These are phyloP conservation scores for Phyllostachys edulis DNA, from an alignment of 176 grass and related monocot genomes.

Conservation along the genomic window DNA sequence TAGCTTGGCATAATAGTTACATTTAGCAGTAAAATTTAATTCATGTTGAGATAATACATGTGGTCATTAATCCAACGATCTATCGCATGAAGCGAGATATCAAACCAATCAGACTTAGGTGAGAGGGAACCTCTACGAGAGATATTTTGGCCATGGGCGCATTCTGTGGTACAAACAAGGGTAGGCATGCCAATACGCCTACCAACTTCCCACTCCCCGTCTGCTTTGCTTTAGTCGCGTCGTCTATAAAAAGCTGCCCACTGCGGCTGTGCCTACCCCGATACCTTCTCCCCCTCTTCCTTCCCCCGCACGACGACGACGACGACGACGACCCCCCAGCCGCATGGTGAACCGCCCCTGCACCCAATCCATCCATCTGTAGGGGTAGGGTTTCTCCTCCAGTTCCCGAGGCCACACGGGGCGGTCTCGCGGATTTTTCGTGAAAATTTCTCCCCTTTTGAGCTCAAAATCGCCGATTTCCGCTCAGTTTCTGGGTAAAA, in stretches of 20 bases:
- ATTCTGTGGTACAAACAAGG: constrained; percentile 38
- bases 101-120: no score
- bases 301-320: constrained; percentile 33
- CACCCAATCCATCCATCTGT: background rate
- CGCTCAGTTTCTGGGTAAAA: background rate
- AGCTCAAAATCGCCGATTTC: constrained; percentile 4
- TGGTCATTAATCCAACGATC: background rate
- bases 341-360: background rate
- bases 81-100: background rate
- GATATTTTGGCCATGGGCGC: constrained; percentile 40
- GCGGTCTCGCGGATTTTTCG: background rate
- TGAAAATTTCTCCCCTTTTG: background rate
- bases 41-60: background rate
- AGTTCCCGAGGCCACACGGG: background rate
- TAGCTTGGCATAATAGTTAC: background rate
- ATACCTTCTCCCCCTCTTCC: constrained; percentile 26
- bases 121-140: background rate
- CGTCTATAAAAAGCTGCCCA: constrained; percentile 52
- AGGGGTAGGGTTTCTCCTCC: constrained; percentile 29
- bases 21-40: background rate
- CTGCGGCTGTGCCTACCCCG: constrained; percentile 31
- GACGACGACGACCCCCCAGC: constrained; percentile 23
- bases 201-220: constrained; percentile 29
- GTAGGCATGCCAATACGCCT: constrained; percentile 22
- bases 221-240: constrained; percentile 11